phyloP scores from a whole-genome alignment of 2,329 filamentous ascomycete species.

The Penicillium frequentans region DNA sequence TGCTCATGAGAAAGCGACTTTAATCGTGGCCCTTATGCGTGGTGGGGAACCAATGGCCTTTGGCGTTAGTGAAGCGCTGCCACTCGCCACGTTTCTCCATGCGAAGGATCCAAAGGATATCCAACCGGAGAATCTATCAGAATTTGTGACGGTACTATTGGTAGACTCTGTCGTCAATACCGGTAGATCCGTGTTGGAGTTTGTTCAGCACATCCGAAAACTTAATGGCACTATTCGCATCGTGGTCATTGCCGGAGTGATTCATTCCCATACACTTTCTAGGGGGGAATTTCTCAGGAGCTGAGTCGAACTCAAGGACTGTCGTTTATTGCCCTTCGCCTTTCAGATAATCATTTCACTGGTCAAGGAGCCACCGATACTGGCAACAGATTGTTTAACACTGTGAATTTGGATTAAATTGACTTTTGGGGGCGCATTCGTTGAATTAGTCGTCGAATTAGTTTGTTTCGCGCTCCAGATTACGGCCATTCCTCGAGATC shows the following conservation, averaged over 20 bases:
- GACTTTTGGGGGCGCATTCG: no score
- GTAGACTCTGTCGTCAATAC: conserved; percentile 64
- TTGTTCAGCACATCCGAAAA: conserved; percentile 51
- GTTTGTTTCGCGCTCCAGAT: no score
- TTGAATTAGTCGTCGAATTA: no score
- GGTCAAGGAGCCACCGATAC: conserved; percentile 53
- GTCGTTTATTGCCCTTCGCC: conserved; percentile 52
- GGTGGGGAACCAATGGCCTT: conserved; percentile 63
- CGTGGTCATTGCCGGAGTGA: conserved; percentile 56
- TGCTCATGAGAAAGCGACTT: conserved; percentile 48
- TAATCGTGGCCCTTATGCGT: conserved; percentile 63
- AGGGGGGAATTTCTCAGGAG: conserved; percentile 11
- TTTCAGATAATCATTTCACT: conserved; percentile 58
- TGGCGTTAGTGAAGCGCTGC: conserved; percentile 57
- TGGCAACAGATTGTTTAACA: no score
- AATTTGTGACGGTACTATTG: conserved; percentile 48
- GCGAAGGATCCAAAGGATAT: conserved; percentile 44
- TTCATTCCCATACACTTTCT: conserved; percentile 45
- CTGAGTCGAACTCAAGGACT: conserved; percentile 31
- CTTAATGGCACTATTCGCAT: conserved; percentile 43
- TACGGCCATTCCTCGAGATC: no score
- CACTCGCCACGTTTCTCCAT: conserved; percentile 54
- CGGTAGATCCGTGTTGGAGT: conserved; percentile 52
- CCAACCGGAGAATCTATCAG: conserved; percentile 41
- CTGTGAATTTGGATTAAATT: no score